These are phyloP conservation scores for Thuja plicata DNA, from an alignment of 83 land plant species.

Conservation along the genomic window DNA sequence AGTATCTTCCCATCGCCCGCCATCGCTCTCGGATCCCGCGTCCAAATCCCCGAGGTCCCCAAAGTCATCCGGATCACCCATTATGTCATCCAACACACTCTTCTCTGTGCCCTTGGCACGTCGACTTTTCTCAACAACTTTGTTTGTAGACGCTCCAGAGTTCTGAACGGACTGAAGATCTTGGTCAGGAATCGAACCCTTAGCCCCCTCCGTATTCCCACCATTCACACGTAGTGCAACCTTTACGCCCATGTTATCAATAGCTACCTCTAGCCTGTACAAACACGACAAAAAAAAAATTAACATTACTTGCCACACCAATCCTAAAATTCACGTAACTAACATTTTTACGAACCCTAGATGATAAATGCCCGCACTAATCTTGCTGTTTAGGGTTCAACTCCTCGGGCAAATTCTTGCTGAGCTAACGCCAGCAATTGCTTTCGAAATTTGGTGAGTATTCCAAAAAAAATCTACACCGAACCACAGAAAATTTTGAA, in stretches of 20 bases:
- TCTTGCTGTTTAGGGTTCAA: background rate
- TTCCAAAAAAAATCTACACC: background rate
- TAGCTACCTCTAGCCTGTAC: background rate
- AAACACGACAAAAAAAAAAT: background rate
- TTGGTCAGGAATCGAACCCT: background rate
- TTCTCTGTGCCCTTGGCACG: conserved; percentile 32
- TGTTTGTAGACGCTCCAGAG: conserved; percentile 15
- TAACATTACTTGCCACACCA: background rate
- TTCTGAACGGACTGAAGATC: conserved; percentile 11
- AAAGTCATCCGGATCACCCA: conserved; percentile 64
- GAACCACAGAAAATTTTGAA: background rate
- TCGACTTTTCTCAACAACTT: background rate
- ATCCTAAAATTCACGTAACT: background rate
- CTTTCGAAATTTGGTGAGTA: background rate
- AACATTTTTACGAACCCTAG: background rate
- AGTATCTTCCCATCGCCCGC: conserved; percentile 55
- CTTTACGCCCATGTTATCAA: conserved; percentile 18
- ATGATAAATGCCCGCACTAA: background rate
- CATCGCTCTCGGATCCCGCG: conserved; percentile 37
- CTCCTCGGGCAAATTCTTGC: background rate
- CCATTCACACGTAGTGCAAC: conserved; percentile 15
- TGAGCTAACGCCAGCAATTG: background rate
- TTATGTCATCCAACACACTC: conserved; percentile 57
- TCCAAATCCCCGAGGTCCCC: conserved; percentile 46
- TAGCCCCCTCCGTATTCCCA: background rate